Evolutionary conservation across 306 rosid species (phyloP), one percentile per base, ranked within the genome.

Genomic region (Castanea crenata): DNA sequence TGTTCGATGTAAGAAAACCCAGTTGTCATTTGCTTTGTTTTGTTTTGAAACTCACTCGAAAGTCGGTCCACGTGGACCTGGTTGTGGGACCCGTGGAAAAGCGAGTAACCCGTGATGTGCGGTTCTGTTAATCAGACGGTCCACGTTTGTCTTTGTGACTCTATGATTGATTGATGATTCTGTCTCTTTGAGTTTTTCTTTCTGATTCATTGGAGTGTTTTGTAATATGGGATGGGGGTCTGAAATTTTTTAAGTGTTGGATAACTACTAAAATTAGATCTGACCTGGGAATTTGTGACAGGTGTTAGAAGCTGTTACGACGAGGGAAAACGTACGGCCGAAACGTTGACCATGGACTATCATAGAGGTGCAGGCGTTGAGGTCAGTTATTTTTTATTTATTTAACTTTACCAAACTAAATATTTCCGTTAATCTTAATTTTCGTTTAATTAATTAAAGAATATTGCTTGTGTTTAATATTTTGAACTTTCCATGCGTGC

Each of bases 221-320:
- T 11, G 83, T 80, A 51, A 64, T 21, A 49, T 32, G 6, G 29
- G 3, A 1, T 0, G 13, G 11, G 11, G 4, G 54, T 46, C 54
- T 12, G 54, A 46, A 9, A 9, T 46, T 46, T 46, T 46, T 46
- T 46, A 2, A 11, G 54, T 46, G 54, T 46, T 46, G 2, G n/a
- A 64, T 2, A 29, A 1, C 31, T 55, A 1, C 31, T 55, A 58
- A 2, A 16, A 38, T 32, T 25, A 38, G 82, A 73, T 61, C 74
- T 51, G 57, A 29, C 76, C 11, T 54, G 2, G 76, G 54, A 49
- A 15, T 34, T 71, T 3, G 59, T 49, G 90, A 84, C 99, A 95
- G 99, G 99, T 93, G 99, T 95, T 77, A 84, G 99, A 55, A 95
- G 99, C 31, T 95, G 99, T 84, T 95, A 95, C 86, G 99, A 95